Percentiles rank a stretch among this genome's conserved stretches.
These are phyloP conservation scores for Komagataella mondaviorum DNA, from an alignment of 805 yeast species.

Conservation along the genomic window DNA sequence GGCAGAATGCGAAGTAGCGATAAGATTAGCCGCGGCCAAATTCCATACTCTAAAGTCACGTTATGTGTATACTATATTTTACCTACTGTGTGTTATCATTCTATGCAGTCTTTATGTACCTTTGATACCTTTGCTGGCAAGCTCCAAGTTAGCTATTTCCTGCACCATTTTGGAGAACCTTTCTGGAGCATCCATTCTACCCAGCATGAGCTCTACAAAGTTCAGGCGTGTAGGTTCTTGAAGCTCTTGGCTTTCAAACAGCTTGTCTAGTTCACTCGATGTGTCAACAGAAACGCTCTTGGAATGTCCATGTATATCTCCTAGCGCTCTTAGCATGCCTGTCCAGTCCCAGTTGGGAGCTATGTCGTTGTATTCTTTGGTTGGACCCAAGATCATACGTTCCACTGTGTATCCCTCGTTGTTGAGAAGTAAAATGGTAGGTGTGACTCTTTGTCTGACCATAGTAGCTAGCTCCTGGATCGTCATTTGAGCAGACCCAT, in stretches of 20 bases:
- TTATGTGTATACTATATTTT: too few species aligned
- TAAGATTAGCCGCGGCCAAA: too few species aligned
- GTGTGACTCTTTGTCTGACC: conserved; percentile 43
- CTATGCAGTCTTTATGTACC: too few species aligned
- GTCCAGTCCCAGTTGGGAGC: conserved; percentile 78
- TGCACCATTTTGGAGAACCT: conserved; percentile 24
- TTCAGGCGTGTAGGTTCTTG: neutral
- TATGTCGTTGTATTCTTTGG: conserved; percentile 69
- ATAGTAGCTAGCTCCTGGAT: conserved; percentile 68
- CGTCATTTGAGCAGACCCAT: conserved; percentile 93
- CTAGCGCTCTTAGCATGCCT: conserved; percentile 50
- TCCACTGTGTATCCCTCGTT: conserved; percentile 88
- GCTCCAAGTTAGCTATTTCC: neutral
- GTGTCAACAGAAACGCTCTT: conserved; percentile 7
- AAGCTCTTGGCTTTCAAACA: conserved; percentile 11
- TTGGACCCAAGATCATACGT: conserved; percentile 71
- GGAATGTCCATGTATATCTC: conserved; percentile 21
- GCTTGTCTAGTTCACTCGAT: conserved; percentile 9
- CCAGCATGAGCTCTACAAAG: conserved; percentile 47
- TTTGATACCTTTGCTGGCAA: neutral
- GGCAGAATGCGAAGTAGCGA: neutral
- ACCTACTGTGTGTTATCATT: too few species aligned
- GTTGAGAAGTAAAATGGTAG: conserved; percentile 65
- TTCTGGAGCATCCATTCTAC: conserved; percentile 49
- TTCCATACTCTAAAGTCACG: too few species aligned